phyloP scores from a whole-genome alignment of 2,329 filamentous ascomycete species.

The Scolecobasidium constrictum region DNA sequence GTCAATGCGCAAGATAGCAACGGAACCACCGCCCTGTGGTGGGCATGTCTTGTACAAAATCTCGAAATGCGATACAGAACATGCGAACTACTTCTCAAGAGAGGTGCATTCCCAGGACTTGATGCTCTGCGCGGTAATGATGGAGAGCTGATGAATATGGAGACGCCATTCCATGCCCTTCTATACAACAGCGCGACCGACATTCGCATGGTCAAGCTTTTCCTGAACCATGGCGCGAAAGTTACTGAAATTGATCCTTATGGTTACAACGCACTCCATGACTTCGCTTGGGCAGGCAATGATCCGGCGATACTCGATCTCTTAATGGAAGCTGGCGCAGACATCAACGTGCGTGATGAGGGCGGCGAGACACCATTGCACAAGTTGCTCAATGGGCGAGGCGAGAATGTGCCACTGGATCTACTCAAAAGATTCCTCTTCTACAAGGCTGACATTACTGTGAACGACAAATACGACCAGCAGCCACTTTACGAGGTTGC shows the following conservation, averaged over 20 bases:
- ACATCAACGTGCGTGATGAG: conserved; percentile 1
- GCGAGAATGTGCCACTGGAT: not conserved
- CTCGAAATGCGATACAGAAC: not conserved
- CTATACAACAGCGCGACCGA: not conserved
- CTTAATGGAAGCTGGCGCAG: conserved; percentile 2
- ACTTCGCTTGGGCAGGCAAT: not conserved
- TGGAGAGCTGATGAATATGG: not conserved
- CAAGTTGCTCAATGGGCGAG: not conserved
- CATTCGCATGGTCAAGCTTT: not conserved
- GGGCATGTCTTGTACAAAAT: not conserved
- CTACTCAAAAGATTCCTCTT: conserved; percentile 2
- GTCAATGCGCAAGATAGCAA: no score
- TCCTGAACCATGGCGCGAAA: not conserved
- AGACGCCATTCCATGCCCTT: not conserved
- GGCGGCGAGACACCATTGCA: conserved; percentile 2
- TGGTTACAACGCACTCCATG: not conserved
- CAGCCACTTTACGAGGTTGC: conserved; percentile 1
- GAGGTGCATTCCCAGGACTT: not conserved
- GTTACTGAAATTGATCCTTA: not conserved
- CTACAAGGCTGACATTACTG: not conserved
- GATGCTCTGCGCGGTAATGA: not conserved
- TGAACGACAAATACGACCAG: not conserved
- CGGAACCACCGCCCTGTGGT: no score
- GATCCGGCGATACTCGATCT: not conserved
- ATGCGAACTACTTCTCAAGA: not conserved